Conservation (phyloP, 2,329 filamentous ascomycete species). For the Daldinia sp. region DNA sequence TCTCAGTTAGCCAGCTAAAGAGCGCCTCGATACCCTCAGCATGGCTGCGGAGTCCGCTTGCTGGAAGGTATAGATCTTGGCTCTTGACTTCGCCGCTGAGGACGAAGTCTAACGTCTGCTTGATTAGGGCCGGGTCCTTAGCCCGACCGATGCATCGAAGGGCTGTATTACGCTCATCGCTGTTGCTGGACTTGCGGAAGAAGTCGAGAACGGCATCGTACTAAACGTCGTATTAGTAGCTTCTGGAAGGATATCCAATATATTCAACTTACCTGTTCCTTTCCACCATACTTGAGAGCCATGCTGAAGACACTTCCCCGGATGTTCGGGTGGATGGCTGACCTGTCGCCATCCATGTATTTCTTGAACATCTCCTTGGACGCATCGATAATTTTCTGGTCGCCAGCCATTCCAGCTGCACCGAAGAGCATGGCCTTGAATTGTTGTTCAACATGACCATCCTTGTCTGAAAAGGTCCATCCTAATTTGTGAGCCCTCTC, state of each 20-base stretch:
- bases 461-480: conserved; percentile 86
- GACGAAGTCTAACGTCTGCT: conserved; percentile 81
- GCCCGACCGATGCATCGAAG: conserved; percentile 85
- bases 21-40: conserved; percentile 82
- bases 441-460: conserved; percentile 91
- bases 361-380: conserved; percentile 92
- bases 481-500: conserved; percentile 87
- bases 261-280: conserved; percentile 73
- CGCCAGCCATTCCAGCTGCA: conserved; percentile 82
- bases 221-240: conserved; percentile 54
- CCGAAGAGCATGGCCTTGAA: conserved; percentile 95
- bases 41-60: conserved; percentile 82
- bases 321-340: conserved; percentile 91
- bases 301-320: conserved; percentile 88
- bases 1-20: conserved; percentile 84
- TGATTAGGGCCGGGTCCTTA: conserved; percentile 81
- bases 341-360: conserved; percentile 81
- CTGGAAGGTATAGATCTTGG: conserved; percentile 93
- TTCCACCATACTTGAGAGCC: conserved; percentile 83
- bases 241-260: background rate
- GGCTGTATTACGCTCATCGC: conserved; percentile 92
- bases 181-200: conserved; percentile 79
- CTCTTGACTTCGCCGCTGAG: conserved; percentile 87
- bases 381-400: conserved; percentile 80
- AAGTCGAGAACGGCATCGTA: conserved; percentile 83